Conservation (phyloP, 2,329 filamentous ascomycete species). For the Clarireedia sp. region DNA sequence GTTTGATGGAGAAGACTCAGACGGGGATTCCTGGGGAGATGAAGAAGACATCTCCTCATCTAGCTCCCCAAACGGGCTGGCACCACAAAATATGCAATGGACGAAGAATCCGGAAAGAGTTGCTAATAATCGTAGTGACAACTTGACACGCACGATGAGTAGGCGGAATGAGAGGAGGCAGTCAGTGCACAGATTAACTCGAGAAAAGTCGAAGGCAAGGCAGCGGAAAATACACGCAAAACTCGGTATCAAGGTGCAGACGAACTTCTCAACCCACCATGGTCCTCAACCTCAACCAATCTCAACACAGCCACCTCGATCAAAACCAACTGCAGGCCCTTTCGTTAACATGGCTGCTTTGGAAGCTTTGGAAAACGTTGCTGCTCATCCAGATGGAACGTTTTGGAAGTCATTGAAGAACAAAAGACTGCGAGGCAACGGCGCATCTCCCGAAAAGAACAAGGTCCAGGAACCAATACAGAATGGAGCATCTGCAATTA, state of each 20-base stretch:
- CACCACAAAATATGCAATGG: slow-evolving; percentile 17
- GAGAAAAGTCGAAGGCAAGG: slow-evolving; percentile 48
- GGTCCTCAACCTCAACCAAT: slow-evolving; percentile 37
- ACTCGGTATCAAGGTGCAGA: slow-evolving; percentile 61
- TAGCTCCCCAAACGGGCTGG: slow-evolving; percentile 1
- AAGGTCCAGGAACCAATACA: neutral
- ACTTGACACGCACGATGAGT: slow-evolving; percentile 12
- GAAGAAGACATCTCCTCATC: slow-evolving; percentile 12
- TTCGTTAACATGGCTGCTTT: slow-evolving; percentile 50
- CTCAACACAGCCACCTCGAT: slow-evolving; percentile 26
- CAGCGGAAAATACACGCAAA: slow-evolving; percentile 53
- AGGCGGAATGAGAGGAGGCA: slow-evolving; percentile 21
- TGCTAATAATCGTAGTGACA: slow-evolving; percentile 10
- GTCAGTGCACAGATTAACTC: slow-evolving; percentile 31
- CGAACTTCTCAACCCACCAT: slow-evolving; percentile 49
- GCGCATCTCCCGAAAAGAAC: slow-evolving; percentile 6
- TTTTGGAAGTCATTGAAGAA: slow-evolving; percentile 28
- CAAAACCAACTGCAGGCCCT: slow-evolving; percentile 15
- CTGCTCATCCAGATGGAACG: slow-evolving; percentile 13
- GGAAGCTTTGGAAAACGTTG: slow-evolving; percentile 44
- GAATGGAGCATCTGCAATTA: neutral
- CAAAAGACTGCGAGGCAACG: slow-evolving; percentile 14
- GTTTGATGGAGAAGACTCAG: slow-evolving; percentile 20
- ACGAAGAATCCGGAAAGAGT: slow-evolving; percentile 14
- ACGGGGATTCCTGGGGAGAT: slow-evolving; percentile 28